Conservation (phyloP, 225 moss, liverwort and hornwort genomes). For the Climacium dendroides region DNA sequence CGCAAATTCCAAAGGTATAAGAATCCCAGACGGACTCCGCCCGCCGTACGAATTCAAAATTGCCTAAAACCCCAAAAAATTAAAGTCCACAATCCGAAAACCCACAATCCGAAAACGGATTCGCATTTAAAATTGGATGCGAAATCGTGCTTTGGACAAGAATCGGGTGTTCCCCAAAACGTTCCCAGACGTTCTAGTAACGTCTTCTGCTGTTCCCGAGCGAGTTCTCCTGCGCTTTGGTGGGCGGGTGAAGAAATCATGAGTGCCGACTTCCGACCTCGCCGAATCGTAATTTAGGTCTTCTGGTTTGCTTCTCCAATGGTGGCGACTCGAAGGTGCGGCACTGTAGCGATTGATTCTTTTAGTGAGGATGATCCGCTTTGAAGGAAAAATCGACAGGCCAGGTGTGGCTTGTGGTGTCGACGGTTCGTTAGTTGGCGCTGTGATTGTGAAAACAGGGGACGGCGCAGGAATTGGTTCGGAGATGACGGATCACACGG, state of each 20-base stretch:
- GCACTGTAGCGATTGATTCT: background rate
- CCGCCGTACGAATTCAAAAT: background rate
- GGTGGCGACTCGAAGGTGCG: background rate
- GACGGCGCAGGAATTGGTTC: background rate
- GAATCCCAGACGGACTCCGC: background rate
- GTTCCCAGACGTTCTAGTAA: background rate
- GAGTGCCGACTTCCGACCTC: background rate
- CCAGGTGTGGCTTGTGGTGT: background rate
- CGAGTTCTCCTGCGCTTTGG: background rate
- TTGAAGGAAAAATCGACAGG: background rate
- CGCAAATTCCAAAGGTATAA: background rate
- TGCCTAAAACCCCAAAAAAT: background rate
- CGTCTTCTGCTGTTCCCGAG: background rate
- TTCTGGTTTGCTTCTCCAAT: background rate
- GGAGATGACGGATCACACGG: background rate
- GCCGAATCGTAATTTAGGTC: background rate
- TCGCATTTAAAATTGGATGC: background rate
- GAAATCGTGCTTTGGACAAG: background rate
- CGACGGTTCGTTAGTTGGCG: background rate
- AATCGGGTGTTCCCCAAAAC: background rate
- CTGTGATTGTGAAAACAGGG: background rate
- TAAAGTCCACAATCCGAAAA: too few relatives aligned
- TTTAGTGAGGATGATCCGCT: background rate
- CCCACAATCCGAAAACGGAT: background rate
- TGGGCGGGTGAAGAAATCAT: background rate